Evolutionary conservation across 768 basidiomycete genomes (phyloP), one percentile per base, ranked within the genome.

Genomic region (Kwoniella pini): DNA sequence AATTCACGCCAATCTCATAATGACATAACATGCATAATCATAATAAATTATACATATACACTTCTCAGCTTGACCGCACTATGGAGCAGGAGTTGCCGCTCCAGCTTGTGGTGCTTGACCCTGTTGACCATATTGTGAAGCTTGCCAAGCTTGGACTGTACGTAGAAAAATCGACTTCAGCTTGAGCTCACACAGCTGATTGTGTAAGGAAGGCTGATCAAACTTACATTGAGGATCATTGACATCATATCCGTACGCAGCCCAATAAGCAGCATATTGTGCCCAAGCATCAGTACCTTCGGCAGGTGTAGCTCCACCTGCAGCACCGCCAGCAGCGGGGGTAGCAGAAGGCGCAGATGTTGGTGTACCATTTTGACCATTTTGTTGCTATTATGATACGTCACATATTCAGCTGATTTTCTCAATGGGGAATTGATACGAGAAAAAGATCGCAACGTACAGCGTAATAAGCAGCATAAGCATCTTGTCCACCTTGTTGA

Each of bases 211-310:
- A 19, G 12, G 15, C 12, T 28, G 26, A 33, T 4, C 7, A 7
- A 26, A 72, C 75, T 68, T 45, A 77, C 75, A 78, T 42, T 75
- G 73, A 19, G 72, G 73, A 57, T 78, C 77, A 31, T 75, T 70
- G 42, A 78, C 77, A 57, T 76, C 73, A 62, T 78, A 78, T 13
- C 77, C 77, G 58, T 73, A 73, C 24, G 62, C 62, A 38, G 76
- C 76, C 77, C 77, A 78, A 64, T 78, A 78, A 12, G 71, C 73
- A 11, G 71, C 68, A 53, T 75, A 78, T 48, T 75, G 73, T 38
- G 67, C 68, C 54, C 66, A 75, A 26, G 71, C 70, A 38, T 64
- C 66, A 3, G 70, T 66, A 22, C 68, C 72, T 13, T 63, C 58
- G 11, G 70, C 61, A 45, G 69, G 56, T 33, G 75, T 55, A 38